Evolutionary conservation across 139 green algal genomes (phyloP), one percentile per base, ranked within the genome.

Genomic region (Zygnema circumcarinatum): DNA sequence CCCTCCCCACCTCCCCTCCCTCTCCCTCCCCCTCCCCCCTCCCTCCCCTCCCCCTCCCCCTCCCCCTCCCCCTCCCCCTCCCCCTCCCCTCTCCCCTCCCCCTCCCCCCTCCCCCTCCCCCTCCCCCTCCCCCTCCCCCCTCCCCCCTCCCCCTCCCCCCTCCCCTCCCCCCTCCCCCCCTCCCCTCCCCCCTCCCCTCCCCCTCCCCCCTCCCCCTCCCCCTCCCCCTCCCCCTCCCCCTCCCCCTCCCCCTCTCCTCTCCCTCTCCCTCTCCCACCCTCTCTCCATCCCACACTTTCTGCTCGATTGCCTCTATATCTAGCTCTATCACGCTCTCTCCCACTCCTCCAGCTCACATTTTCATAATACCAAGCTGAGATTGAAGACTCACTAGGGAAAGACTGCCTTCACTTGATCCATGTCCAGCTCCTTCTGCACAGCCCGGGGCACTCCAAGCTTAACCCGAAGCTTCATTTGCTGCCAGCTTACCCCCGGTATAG

Each of bases 381-480:
- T n/a, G n/a, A 1, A 79, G 2, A 56, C 68, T 88, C 38, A 88
- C 73, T 88, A 88, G n/a, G 83, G 83, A 41, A 88, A 88, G 3
- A 88, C 73, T 33, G 72, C 73, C 35, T 74, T 84, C 47, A 88
- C 83, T 74, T 83, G 68, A 20, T 35, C 72, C 25, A 88, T 29
- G 76, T 88, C 83, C 16, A 88, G 83, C n/a, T 74, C 83, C 21
- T 31, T 1, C 31, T 84, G 72, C 22, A 84, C 38, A 2, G 32
- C 1, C 72, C 31, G 32, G 0, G 83, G 83, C 73, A 88, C 83
- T 32, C 83, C 83, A 29, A 88, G 83, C 35, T 47, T 35, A n/a
- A 88, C 40, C 31, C 39, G 35, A 32, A 88, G 73, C 83, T 88
- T 88, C 83, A 88, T 88, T 54, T 88, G 42, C 42, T 79, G 2